phyloP scores from a whole-genome alignment of 1,139 yeast genomes.

The Schwanniomyces etchellsii region DNA sequence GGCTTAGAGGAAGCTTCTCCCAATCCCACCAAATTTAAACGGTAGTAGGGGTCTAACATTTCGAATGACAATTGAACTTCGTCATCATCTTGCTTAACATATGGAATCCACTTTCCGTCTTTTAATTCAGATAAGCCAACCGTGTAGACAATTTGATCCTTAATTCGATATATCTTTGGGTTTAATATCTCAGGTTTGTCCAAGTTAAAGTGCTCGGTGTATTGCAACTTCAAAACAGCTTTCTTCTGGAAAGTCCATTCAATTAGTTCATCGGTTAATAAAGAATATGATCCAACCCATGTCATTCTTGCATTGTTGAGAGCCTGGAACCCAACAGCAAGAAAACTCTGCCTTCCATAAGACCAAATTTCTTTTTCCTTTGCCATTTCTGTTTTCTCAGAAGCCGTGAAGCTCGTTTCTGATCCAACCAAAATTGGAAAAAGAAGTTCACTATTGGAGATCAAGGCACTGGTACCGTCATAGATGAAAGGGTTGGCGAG shows the following conservation, averaged over 20 bases:
- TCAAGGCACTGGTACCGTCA: slow-evolving; percentile 37
- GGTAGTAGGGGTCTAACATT: slow-evolving; percentile 93
- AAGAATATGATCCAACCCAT: slow-evolving; percentile 70
- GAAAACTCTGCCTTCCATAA: slow-evolving; percentile 71
- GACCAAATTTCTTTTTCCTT: slow-evolving; percentile 62
- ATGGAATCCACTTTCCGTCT: slow-evolving; percentile 68
- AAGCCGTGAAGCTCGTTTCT: slow-evolving; percentile 57
- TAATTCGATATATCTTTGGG: slow-evolving; percentile 59
- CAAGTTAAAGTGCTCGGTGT: slow-evolving; percentile 47
- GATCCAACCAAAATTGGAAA: slow-evolving; percentile 72
- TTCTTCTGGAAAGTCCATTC: slow-evolving; percentile 75
- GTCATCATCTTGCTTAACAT: slow-evolving; percentile 35
- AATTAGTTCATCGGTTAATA: slow-evolving; percentile 52
- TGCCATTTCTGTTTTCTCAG: slow-evolving; percentile 27
- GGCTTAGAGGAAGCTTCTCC: slow-evolving; percentile 36
- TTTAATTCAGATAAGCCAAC: slow-evolving; percentile 65
- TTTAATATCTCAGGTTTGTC: slow-evolving; percentile 34
- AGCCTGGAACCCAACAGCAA: slow-evolving; percentile 81
- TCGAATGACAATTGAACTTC: slow-evolving; percentile 78
- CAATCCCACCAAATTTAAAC: slow-evolving; percentile 51
- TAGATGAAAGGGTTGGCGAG: slow-evolving; percentile 15
- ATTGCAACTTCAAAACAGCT: slow-evolving; percentile 55
- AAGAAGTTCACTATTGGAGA: slow-evolving; percentile 50
- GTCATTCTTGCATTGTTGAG: slow-evolving; percentile 70
- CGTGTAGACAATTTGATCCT: slow-evolving; percentile 60